Evolutionary conservation across 768 basidiomycete species (phyloP).

Genomic region (Tylopilus intermedius): DNA sequence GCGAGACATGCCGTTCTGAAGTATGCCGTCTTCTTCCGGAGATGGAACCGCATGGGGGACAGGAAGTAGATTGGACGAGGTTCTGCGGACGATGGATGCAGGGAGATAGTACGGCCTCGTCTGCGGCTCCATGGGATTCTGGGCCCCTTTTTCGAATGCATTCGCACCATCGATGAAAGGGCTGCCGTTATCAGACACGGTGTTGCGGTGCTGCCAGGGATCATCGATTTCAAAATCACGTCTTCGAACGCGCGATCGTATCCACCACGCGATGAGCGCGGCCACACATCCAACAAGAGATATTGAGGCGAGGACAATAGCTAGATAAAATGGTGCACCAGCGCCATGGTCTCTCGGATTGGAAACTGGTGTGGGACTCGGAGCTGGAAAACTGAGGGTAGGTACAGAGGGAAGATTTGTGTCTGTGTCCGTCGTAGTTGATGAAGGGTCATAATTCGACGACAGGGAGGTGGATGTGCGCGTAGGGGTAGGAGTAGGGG

Average conservation of each 20-base stretch:
- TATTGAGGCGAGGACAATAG: slow-evolving; percentile 45
- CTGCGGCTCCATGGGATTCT: slow-evolving; percentile 13
- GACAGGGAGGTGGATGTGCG: neutral
- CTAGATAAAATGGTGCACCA: slow-evolving; percentile 45
- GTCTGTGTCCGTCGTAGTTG: slow-evolving; percentile 13
- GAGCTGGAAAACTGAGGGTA: slow-evolving; percentile 19
- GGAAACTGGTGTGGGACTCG: slow-evolving; percentile 21
- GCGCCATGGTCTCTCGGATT: slow-evolving; percentile 19
- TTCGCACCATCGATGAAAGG: neutral
- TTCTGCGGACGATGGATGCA: slow-evolving; percentile 17
- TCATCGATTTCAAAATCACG: slow-evolving; percentile 31
- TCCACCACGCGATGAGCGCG: slow-evolving; percentile 45
- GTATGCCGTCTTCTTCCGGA: neutral
- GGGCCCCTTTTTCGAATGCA: slow-evolving; percentile 1
- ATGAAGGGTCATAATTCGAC: slow-evolving; percentile 6
- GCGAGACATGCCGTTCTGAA: slow-evolving; percentile 4
- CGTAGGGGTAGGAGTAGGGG: slow-evolving; percentile 3
- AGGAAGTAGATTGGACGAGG: slow-evolving; percentile 16
- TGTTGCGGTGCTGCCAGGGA: slow-evolving; percentile 32
- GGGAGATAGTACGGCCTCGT: slow-evolving; percentile 22
- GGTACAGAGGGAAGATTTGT: slow-evolving; percentile 23
- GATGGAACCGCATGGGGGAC: slow-evolving; percentile 14
- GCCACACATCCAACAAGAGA: slow-evolving; percentile 41
- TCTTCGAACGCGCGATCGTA: slow-evolving; percentile 39
- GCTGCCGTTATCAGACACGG: slow-evolving; percentile 2